These are phyloP conservation scores for Sclerotinia glacialis DNA, from an alignment of 2,329 filamentous ascomycete genomes.

Conservation along the genomic window DNA sequence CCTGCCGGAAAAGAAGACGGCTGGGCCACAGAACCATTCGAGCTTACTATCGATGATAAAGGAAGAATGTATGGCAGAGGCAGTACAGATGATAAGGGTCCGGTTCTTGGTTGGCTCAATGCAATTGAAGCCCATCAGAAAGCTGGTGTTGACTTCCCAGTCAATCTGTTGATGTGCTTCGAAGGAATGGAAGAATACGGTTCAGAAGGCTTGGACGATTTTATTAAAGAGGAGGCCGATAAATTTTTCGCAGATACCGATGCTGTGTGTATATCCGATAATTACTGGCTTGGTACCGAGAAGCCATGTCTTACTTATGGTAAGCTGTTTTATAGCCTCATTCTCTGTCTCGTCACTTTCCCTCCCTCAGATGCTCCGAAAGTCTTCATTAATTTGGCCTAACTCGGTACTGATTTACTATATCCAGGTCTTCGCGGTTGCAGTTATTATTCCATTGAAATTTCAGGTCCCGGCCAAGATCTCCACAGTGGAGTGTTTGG, in stretches of 20 bases:
- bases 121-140: constrained; percentile 97
- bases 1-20: constrained; percentile 90
- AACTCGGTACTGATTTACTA: background rate
- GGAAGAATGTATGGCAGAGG: constrained; percentile 95
- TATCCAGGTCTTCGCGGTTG: constrained; percentile 72
- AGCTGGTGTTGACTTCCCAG: constrained; percentile 88
- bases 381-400: background rate
- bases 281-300: constrained; percentile 99
- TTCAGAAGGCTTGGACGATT: constrained; percentile 91
- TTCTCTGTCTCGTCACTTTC: background rate
- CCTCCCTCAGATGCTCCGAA: background rate
- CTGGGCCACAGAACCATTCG: constrained; percentile 94
- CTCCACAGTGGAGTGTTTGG: constrained; percentile 97
- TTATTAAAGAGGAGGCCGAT: constrained; percentile 87
- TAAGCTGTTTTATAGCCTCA: background rate
- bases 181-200: constrained; percentile 99
- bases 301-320: constrained; percentile 96
- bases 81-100: constrained; percentile 96
- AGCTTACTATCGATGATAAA: constrained; percentile 81
- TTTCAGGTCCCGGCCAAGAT: constrained; percentile 88
- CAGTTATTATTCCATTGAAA: constrained; percentile 94
- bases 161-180: constrained; percentile 98
- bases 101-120: constrained; percentile 95
- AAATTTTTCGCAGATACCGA: constrained; percentile 94
- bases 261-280: constrained; percentile 97